A percentile compares a stretch with the other conserved stretches of the same genome.
These are phyloP conservation scores for Davidsoniella virescens DNA, from an alignment of 2,329 filamentous ascomycete species.

Conservation along the genomic window DNA sequence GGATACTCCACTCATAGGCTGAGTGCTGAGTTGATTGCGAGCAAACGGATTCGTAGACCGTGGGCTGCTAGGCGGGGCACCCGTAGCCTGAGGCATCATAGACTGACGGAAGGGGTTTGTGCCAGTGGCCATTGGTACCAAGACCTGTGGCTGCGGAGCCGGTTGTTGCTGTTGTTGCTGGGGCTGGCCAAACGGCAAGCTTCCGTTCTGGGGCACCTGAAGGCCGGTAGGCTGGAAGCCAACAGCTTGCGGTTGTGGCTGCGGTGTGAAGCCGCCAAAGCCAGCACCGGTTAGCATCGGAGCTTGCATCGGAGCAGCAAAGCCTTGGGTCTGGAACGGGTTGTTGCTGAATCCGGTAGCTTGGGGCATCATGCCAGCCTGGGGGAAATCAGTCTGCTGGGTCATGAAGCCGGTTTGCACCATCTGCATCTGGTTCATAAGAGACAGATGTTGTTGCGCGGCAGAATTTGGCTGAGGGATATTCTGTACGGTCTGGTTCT, in stretches of 20 bases:
- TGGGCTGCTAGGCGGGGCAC: constrained; percentile 36
- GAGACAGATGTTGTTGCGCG: too few relatives aligned
- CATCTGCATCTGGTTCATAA: constrained; percentile 14
- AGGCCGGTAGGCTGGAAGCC: constrained; percentile 18
- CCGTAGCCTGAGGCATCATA: constrained; percentile 43
- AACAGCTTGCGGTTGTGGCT: constrained; percentile 17
- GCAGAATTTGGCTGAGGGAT: constrained; percentile 20
- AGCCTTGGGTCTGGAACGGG: constrained; percentile 13
- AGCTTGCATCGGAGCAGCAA: constrained; percentile 14
- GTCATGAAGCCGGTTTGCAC: constrained; percentile 24
- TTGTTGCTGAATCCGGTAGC: constrained; percentile 18
- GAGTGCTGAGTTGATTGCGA: constrained; percentile 25
- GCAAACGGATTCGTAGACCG: constrained; percentile 82
- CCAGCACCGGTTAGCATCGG: constrained; percentile 13
- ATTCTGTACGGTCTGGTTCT: constrained; percentile 52
- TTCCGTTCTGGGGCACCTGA: constrained; percentile 2
- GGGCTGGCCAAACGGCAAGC: constrained; percentile 12
- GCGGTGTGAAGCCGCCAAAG: constrained; percentile 12
- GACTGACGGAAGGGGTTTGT: constrained; percentile 94
- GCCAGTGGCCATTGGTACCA: constrained; percentile 18
- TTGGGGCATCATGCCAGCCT: constrained; percentile 14
- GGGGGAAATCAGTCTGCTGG: constrained; percentile 23
- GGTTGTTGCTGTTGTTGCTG: constrained; percentile 21
- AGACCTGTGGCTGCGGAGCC: constrained; percentile 23
- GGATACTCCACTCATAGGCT: constrained; percentile 14